Evolutionary conservation across 2,329 filamentous ascomycete species (phyloP).

Genomic region (Cucurbitaria berberidis): DNA sequence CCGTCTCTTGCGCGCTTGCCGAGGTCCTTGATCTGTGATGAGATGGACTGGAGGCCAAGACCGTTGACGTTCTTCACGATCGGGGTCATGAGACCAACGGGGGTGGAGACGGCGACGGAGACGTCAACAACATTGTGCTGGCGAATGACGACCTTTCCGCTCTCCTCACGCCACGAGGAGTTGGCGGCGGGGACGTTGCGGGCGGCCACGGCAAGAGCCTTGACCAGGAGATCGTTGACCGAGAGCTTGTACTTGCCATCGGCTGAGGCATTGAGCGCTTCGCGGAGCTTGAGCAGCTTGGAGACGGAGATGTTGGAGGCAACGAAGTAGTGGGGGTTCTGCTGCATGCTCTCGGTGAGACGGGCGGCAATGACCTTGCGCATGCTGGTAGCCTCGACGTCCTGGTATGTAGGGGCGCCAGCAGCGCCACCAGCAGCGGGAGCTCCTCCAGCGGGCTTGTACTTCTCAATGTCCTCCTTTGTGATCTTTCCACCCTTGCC

Average conservation of each 20-base stretch:
- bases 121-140: slow-evolving; percentile 94
- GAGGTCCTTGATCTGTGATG: slow-evolving; percentile 88
- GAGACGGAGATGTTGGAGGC: slow-evolving; percentile 86
- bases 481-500: slow-evolving; percentile 87
- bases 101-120: slow-evolving; percentile 93
- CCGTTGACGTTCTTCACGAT: slow-evolving; percentile 90
- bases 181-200: slow-evolving; percentile 96
- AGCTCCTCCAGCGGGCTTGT: slow-evolving; percentile 61
- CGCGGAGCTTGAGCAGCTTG: slow-evolving; percentile 95
- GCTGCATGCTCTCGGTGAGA: slow-evolving; percentile 84
- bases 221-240: slow-evolving; percentile 99
- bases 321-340: slow-evolving; percentile 99
- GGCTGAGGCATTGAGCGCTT: slow-evolving; percentile 85
- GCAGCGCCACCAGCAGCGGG: slow-evolving; percentile 59
- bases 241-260: slow-evolving; percentile 98
- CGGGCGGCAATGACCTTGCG: slow-evolving; percentile 96
- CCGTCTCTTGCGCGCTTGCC: slow-evolving; percentile 94
- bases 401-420: slow-evolving; percentile 73
- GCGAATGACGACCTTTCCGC: slow-evolving; percentile 79
- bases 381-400: slow-evolving; percentile 87
- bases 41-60: slow-evolving; percentile 88
- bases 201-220: slow-evolving; percentile 86
- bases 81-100: slow-evolving; percentile 92
- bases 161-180: slow-evolving; percentile 85
- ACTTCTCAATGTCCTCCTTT: slow-evolving; percentile 92